Base-by-base conservation (phyloP, 2,329 filamentous ascomycete genomes). In the Aureobasidium sp. region DNA sequence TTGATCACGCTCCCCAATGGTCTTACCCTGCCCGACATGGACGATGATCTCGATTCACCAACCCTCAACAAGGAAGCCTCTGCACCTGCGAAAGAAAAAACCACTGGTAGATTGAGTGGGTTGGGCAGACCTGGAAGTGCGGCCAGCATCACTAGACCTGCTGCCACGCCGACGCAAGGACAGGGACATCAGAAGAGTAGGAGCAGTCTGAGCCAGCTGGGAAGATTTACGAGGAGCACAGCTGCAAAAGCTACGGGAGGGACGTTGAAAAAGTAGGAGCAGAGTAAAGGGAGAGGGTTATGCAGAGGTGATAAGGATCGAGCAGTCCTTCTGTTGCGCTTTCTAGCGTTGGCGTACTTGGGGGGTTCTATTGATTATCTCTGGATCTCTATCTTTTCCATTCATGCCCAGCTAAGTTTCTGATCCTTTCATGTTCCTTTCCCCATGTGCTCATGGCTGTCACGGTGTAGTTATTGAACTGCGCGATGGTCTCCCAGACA, bases 171-270 rank as follows among this genome's bases (percentile, higher is more conserved):
- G 17, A 38, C 62, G 29, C 37, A 60, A 45, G 61, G 60, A 35
- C 37, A 60, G 33, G 61, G 64, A 6, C 67, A 69, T 62, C 49
- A 65, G 49, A 69, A 67, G 62, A 66, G 66, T 8, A 72, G 74
- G 66, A 72, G 70, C n/a, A 75, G 74, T 64, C 65, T 78, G 61
- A 74, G 74, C 43, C 73, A 76, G 60, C 64, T 79, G 11, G 76
- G 76, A 5, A 66, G 77, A 31, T 75, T 79, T 57, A 72, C 75
- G n/a, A 73, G 74, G 35, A 59, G 45, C 25, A 50, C 55, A 13
- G 55, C 55, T 23, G 55, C 43, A 2, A 59, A 59, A 25, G 55
- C 55, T 17, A 50, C 55, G 5, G 55, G 55, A 13, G 45, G 43
- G 6, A 19, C 33, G n/a, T 21, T 40, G 33, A 49, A 50, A n/a